Percentiles rank a stretch among this genome's conserved stretches.
Conservation (phyloP, 2,329 filamentous ascomycete species). For the Fusarium chaquense region DNA sequence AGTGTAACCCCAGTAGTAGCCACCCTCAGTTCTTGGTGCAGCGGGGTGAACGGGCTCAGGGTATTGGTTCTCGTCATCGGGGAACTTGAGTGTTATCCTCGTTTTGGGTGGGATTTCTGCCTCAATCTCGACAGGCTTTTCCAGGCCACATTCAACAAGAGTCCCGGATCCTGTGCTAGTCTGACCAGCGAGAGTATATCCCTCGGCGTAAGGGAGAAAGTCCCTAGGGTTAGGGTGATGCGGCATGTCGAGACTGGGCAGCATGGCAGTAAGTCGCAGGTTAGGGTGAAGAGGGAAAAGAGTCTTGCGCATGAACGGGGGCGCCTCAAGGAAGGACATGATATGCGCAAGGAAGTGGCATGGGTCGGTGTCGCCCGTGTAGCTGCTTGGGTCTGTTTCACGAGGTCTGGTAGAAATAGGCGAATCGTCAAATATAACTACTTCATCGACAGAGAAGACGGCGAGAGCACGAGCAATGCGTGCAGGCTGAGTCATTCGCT, state of each 20-base stretch:
- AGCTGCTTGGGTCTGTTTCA: conserved; percentile 63
- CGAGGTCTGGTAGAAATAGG: conserved; percentile 59
- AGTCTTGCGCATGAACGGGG: conserved; percentile 80
- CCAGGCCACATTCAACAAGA: conserved; percentile 69
- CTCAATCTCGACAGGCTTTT: conserved; percentile 66
- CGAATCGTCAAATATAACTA: conserved; percentile 83
- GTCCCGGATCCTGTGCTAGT: conserved; percentile 61
- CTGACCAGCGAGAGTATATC: conserved; percentile 69
- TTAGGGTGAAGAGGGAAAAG: conserved; percentile 86
- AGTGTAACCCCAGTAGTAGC: conserved; percentile 89
- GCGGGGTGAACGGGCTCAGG: conserved; percentile 74
- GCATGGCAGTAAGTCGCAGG: conserved; percentile 75
- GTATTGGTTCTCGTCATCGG: conserved; percentile 58
- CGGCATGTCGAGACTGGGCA: conserved; percentile 86
- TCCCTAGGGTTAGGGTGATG: conserved; percentile 83
- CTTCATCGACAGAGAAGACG: conserved; percentile 86
- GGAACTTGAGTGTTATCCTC: conserved; percentile 78
- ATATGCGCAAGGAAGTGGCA: conserved; percentile 84
- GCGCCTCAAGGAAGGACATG: conserved; percentile 84
- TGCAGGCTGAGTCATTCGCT: conserved; percentile 78
- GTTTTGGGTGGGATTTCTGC: conserved; percentile 75
- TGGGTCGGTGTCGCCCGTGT: conserved; percentile 80
- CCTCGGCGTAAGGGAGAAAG: conserved; percentile 84
- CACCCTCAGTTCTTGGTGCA: conserved; percentile 77
- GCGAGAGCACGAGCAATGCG: conserved; percentile 84